phyloP scores from a whole-genome alignment of 2,329 filamentous ascomycete species.

The Claviceps sp. region DNA sequence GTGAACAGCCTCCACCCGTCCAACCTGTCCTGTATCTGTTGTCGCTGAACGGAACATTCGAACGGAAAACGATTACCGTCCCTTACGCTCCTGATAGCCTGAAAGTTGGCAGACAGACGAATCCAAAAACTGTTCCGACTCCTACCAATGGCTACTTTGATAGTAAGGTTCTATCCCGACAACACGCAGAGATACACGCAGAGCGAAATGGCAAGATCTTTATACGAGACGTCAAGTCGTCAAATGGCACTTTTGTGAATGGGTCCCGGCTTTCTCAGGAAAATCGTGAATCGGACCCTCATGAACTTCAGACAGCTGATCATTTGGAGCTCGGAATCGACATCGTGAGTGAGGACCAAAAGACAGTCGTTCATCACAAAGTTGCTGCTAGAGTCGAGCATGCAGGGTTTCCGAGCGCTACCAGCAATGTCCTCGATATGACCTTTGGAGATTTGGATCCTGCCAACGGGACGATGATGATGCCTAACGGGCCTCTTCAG shows the following conservation, averaged over 20 bases:
- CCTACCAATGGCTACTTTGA: slow-evolving; percentile 92
- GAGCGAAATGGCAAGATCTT: slow-evolving; percentile 73
- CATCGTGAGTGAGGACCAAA: slow-evolving; percentile 97
- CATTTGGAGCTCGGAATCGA: slow-evolving; percentile 93
- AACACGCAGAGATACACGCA: slow-evolving; percentile 96
- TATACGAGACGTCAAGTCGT: slow-evolving; percentile 96
- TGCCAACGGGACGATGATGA: slow-evolving; percentile 58
- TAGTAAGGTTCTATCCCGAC: slow-evolving; percentile 89
- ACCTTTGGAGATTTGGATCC: slow-evolving; percentile 88
- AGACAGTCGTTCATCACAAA: slow-evolving; percentile 96
- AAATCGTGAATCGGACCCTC: slow-evolving; percentile 90
- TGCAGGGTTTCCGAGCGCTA: slow-evolving; percentile 66
- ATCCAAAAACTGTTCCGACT: slow-evolving; percentile 88
- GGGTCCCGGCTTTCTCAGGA: slow-evolving; percentile 79
- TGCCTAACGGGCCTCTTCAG: slow-evolving; percentile 54
- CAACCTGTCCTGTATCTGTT: slow-evolving; percentile 74
- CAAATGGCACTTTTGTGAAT: slow-evolving; percentile 97
- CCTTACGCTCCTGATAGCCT: slow-evolving; percentile 90
- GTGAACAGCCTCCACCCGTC: slow-evolving; percentile 46
- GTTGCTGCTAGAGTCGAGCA: slow-evolving; percentile 95
- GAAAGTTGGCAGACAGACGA: slow-evolving; percentile 90
- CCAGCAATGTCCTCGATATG: slow-evolving; percentile 70
- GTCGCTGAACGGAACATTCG: slow-evolving; percentile 91
- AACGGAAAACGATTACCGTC: slow-evolving; percentile 89
- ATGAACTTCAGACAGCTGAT: slow-evolving; percentile 83